A percentile compares a stretch with the other conserved stretches of the same genome.
Evolutionary conservation across 768 basidiomycete species (phyloP).

Genomic region (Mycena venus): DNA sequence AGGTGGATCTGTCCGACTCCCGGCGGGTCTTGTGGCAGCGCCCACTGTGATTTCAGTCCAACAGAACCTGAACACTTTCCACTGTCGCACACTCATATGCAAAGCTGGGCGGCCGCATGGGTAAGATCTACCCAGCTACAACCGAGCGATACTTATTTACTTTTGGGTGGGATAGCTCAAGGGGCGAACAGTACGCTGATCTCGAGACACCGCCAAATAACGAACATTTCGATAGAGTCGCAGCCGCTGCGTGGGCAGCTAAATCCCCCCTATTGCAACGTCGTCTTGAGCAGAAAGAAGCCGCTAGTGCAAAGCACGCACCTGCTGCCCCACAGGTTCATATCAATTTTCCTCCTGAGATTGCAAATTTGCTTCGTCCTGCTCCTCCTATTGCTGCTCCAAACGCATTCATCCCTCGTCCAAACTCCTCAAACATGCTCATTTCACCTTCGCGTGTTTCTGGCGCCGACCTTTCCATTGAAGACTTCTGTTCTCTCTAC

Average conservation of each 20-base stretch:
- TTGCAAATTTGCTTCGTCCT: too few species aligned
- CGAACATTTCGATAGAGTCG: slow-evolving; percentile 28
- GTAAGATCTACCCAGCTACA: not conserved
- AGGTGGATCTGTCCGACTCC: slow-evolving; percentile 32
- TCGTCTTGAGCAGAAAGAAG: slow-evolving; percentile 10
- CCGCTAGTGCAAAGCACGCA: not conserved
- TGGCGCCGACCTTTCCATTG: too few species aligned
- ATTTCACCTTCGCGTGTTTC: too few species aligned
- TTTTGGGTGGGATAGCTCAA: not conserved
- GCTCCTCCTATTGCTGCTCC: too few species aligned
- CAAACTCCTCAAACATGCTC: too few species aligned
- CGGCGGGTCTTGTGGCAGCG: slow-evolving; percentile 17
- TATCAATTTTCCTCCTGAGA: too few species aligned
- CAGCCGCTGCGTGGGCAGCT: slow-evolving; percentile 3
- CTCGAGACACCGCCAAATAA: too few species aligned
- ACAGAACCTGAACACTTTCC: slow-evolving; percentile 27
- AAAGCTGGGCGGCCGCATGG: slow-evolving; percentile 34
- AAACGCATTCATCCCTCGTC: too few species aligned
- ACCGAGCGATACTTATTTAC: too few species aligned
- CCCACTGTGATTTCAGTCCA: slow-evolving; percentile 24
- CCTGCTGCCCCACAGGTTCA: too few species aligned
- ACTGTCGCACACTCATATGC: slow-evolving; percentile 27
- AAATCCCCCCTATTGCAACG: slow-evolving; percentile 35
- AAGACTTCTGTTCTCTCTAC: too few species aligned
- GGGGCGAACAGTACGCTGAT: slow-evolving; percentile 17